A percentile compares a stretch with the other conserved stretches of the same genome.
These are phyloP conservation scores for Tolypocladium ovalisporum DNA, from an alignment of 2,329 filamentous ascomycete species.

Conservation along the genomic window DNA sequence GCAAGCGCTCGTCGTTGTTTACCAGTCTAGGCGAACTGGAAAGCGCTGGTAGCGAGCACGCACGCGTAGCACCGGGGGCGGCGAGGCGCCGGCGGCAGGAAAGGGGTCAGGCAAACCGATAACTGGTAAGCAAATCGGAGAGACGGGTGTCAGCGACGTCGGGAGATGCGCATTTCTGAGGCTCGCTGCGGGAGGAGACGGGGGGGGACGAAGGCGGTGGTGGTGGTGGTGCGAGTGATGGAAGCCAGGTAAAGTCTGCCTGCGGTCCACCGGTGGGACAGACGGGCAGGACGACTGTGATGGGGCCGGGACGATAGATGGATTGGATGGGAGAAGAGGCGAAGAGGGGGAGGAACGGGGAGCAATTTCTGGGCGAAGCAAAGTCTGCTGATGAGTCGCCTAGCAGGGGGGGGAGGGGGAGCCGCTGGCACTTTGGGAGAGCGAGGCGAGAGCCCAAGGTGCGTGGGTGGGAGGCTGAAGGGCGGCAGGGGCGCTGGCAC, in stretches of 20 bases:
- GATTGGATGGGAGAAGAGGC: not conserved
- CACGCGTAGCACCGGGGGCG: conserved; percentile 8
- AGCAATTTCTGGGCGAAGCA: conserved; percentile 7
- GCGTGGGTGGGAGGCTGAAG: conserved; percentile 1
- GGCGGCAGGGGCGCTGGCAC: conserved; percentile 1
- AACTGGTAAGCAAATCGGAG: conserved; percentile 5
- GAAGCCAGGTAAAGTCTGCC: not conserved
- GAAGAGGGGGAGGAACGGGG: conserved; percentile 1
- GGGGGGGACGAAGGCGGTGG: not conserved
- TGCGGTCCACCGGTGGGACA: not conserved
- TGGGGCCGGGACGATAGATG: conserved; percentile 1
- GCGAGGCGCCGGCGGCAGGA: conserved; percentile 6
- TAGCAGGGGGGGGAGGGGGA: conserved; percentile 5
- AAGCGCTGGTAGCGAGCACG: conserved; percentile 1
- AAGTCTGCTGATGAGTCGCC: conserved; percentile 10
- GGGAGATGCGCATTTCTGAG: conserved; percentile 10
- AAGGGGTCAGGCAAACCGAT: conserved; percentile 5
- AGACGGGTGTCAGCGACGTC: conserved; percentile 10
- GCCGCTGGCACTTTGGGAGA: not conserved
- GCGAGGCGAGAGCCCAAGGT: not conserved
- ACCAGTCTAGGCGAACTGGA: conserved; percentile 4
- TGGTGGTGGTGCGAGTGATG: not conserved
- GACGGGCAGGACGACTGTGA: not conserved
- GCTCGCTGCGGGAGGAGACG: conserved; percentile 2
- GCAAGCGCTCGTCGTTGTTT: conserved; percentile 3